Base-by-base conservation (phyloP, 2,329 filamentous ascomycete species). In the Pseudohalonectria lignicola region DNA sequence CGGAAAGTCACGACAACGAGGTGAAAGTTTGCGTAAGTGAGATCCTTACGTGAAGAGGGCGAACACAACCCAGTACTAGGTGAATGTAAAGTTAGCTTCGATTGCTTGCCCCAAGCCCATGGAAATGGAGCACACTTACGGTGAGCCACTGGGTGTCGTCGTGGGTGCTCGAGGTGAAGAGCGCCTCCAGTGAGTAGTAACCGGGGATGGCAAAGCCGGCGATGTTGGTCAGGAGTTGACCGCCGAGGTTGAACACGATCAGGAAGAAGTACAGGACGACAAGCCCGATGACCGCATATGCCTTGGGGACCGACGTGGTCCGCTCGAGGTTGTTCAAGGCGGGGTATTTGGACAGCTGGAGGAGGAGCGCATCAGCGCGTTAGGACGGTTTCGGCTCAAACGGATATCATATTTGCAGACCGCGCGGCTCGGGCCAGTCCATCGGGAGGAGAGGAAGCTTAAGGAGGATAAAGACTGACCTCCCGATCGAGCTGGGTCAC, bases 181-280 rank as follows among this genome's bases (percentile, higher is more conserved):
- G 69, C 25, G 86, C 85, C 49, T 74, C 67, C 40, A 92, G 66
- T 26, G 85, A 90, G 64, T 90, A 93, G 71, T 92, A 92, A 43
- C 78, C 80, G 19, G 86, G 86, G 45, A 93, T 74, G 51, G 83
- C 64, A 59, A 92, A 92, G 45, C 86, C 86, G 49, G 85, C 84
- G 49, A 87, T 64, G 69, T 93, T 93, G 64, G 86, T 87, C 50
- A 93, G 70, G 55, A 92, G 82, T 64, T 88, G 84, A 52, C 86
- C 85, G 47, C 82, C 86, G 47, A 92, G 82, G 74, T 93, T 93
- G 73, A 93, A 87, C 67, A 92, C 79, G 64, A 92, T 85, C 51
- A 92, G 76, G 69, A 90, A 86, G 67, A 92, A 86, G 72, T 93
- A 93, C 48, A 88, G 75, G 37, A 79, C 79, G 43, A 63, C 80